Evolutionary conservation across 495 filamentous ascomycete species (phyloP).

Genomic region (Glarea lozoyensis): DNA sequence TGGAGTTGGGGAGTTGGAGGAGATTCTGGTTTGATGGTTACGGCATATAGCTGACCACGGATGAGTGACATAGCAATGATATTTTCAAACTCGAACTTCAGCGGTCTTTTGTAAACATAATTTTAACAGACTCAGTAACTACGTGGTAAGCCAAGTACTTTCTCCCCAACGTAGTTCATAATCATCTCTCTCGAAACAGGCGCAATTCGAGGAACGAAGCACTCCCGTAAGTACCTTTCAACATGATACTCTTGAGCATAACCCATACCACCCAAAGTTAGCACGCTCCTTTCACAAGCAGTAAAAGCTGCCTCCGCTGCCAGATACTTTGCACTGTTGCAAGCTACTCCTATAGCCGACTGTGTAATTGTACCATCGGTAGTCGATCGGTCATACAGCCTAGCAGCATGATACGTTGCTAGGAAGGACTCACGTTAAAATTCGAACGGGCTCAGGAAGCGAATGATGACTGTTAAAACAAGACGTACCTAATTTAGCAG

Average conservation of each 20-base stretch:
- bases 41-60: not conserved
- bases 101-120: too few species aligned
- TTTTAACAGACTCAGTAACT: constrained; percentile 31
- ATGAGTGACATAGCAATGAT: not conserved
- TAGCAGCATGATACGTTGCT: constrained; percentile 68
- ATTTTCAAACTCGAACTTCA: too few species aligned
- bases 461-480: too few species aligned
- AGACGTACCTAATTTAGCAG: too few species aligned
- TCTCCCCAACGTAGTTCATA: constrained; percentile 69
- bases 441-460: too few species aligned
- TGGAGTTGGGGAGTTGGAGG: constrained; percentile 8
- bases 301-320: constrained; percentile 71
- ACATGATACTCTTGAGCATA: constrained; percentile 75
- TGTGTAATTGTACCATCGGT: constrained; percentile 46
- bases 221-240: constrained; percentile 67
- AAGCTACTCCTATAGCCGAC: constrained; percentile 60
- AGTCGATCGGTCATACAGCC: constrained; percentile 54
- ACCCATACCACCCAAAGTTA: constrained; percentile 67
- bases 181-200: constrained; percentile 77
- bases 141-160: constrained; percentile 48
- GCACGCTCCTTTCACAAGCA: constrained; percentile 60
- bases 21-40: not conserved
- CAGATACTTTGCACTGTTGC: constrained; percentile 70
- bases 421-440: too few species aligned
- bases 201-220: constrained; percentile 65